Conservation (phyloP, 2,329 filamentous ascomycete genomes). For the Cercospora zeina region DNA sequence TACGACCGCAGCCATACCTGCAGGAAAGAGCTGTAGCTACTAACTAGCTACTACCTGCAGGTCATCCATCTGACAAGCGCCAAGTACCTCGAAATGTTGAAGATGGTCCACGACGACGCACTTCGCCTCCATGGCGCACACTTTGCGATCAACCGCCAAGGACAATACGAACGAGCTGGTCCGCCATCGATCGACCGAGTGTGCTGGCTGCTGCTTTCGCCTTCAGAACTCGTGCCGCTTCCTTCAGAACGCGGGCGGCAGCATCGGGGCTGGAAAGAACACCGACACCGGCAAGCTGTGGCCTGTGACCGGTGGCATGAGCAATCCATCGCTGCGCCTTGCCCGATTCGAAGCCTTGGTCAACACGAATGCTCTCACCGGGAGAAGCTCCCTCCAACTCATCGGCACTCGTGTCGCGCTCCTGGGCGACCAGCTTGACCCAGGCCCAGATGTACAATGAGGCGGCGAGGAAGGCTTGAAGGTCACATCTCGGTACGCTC, state of each 20-base stretch:
- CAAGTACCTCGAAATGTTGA: constrained; percentile 7
- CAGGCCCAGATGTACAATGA: constrained; percentile 12
- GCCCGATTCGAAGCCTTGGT: constrained; percentile 12
- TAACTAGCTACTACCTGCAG: constrained; percentile 8
- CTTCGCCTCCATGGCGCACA: constrained; percentile 2
- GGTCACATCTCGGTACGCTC: constrained; percentile 9
- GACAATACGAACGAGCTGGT: constrained; percentile 15
- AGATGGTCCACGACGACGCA: not conserved
- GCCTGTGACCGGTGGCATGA: constrained; percentile 3
- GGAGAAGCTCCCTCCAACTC: not conserved
- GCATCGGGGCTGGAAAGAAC: constrained; percentile 13
- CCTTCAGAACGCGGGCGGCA: constrained; percentile 15
- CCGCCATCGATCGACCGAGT: constrained; percentile 14
- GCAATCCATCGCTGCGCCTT: constrained; percentile 10
- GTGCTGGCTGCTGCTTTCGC: constrained; percentile 15
- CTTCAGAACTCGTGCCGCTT: constrained; percentile 12
- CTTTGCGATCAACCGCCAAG: constrained; percentile 9
- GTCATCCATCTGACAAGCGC: not conserved
- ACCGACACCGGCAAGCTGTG: constrained; percentile 13
- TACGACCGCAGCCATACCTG: constrained; percentile 4
- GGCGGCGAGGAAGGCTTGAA: constrained; percentile 12
- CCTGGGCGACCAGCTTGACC: not conserved
- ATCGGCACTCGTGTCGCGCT: not conserved
- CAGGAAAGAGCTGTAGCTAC: not conserved
- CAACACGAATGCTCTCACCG: constrained; percentile 7